Evolutionary conservation across 805 yeast species (phyloP).

Genomic region (Metschnikowia arizonensis): DNA sequence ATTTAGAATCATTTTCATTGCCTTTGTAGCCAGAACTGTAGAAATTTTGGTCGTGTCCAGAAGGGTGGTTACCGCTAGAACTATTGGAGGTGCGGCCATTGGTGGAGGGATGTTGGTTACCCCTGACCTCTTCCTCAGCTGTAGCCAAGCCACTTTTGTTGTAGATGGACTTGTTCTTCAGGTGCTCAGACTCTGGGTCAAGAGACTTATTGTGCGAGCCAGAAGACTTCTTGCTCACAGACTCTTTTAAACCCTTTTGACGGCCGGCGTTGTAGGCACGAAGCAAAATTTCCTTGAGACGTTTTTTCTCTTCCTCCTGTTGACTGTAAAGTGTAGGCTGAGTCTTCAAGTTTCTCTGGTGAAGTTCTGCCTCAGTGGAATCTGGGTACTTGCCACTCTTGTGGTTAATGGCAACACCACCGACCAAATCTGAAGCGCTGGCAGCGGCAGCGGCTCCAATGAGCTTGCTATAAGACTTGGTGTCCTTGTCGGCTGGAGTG

Average conservation of each 20-base stretch:
- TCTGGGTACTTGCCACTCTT: conserved; percentile 18
- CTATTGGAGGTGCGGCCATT: not conserved
- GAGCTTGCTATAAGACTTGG: conserved; percentile 1
- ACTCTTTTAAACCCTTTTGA: conserved; percentile 11
- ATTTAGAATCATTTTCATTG: not conserved
- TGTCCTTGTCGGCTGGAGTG: not conserved
- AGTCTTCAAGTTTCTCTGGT: conserved; percentile 21
- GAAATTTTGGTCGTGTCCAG: not conserved
- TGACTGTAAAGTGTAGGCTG: conserved; percentile 20
- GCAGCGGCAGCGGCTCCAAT: conserved; percentile 14
- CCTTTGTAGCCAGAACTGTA: not conserved
- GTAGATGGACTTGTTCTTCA: conserved; percentile 31
- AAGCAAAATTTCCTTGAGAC: conserved; percentile 13
- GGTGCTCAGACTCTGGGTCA: conserved; percentile 25
- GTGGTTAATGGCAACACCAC: conserved; percentile 14
- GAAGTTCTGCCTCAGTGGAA: conserved; percentile 23
- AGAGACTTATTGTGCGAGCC: conserved; percentile 7
- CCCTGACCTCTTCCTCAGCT: conserved; percentile 18
- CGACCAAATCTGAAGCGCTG: conserved; percentile 12
- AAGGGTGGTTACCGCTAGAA: not conserved
- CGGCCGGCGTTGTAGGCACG: conserved; percentile 20
- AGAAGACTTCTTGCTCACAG: conserved; percentile 7
- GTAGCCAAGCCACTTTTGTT: conserved; percentile 25
- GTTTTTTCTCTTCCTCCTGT: conserved; percentile 14
- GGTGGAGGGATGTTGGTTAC: not conserved